Conservation (phyloP, 257 asterid species). For the Penstemon barbatus region DNA sequence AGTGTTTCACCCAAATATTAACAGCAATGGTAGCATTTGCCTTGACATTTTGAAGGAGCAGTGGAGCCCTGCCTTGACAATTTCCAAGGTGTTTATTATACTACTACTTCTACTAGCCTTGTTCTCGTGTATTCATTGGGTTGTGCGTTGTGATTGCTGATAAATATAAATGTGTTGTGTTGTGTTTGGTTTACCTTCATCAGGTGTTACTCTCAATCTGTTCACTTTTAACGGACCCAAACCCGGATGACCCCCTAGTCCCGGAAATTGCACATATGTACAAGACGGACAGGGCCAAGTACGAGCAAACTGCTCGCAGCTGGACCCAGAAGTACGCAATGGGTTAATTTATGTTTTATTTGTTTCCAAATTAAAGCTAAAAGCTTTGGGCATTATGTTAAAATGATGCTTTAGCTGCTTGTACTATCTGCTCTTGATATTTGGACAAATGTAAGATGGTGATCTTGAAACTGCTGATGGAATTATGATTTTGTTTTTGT, state of each 20-base stretch:
- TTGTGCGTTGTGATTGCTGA: no score
- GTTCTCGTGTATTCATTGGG: neutral
- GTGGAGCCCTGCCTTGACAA: conserved; percentile 86
- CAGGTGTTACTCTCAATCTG: conserved; percentile 47
- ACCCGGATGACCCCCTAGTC: conserved; percentile 86
- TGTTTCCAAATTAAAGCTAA: neutral
- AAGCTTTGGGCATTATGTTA: conserved; percentile 34
- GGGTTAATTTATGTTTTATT: conserved; percentile 45
- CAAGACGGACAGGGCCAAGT: conserved; percentile 75
- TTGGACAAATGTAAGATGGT: conserved; percentile 29
- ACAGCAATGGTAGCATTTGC: conserved; percentile 79
- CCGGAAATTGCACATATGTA: conserved; percentile 90
- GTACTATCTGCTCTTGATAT: conserved; percentile 32
- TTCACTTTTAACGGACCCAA: conserved; percentile 64
- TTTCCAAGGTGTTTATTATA: conserved; percentile 57
- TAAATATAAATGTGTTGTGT: neutral
- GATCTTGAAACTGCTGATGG: conserved; percentile 22
- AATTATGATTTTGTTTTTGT: conserved; percentile 36
- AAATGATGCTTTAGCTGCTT: conserved; percentile 25
- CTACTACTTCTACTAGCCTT: conserved; percentile 1
- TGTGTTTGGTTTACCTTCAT: neutral
- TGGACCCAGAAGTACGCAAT: conserved; percentile 91
- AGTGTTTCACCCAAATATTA: conserved; percentile 43
- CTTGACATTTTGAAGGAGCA: conserved; percentile 82
- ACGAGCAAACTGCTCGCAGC: conserved; percentile 83